Percentiles rank a stretch among this genome's conserved stretches.
These are phyloP conservation scores for Patellifolia procumbens DNA, from an alignment of 179 eudicot genomes.

Conservation along the genomic window DNA sequence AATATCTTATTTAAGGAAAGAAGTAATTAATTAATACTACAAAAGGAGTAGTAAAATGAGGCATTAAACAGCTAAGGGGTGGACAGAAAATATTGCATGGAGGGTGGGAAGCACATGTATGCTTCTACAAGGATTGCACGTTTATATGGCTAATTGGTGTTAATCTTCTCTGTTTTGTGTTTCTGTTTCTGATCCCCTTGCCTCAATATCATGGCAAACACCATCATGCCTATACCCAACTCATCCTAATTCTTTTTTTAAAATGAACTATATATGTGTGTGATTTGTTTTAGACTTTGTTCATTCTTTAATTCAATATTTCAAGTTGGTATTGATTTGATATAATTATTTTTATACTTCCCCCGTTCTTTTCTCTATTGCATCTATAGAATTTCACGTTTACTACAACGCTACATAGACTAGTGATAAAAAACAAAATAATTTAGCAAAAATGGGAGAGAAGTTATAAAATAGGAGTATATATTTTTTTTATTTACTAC, in stretches of 20 bases:
- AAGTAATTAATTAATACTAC: neutral
- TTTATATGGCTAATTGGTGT: slow-evolving; percentile 3
- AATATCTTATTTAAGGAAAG: neutral
- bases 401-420: too few species aligned
- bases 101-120: slow-evolving; percentile 37
- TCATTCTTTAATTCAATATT: too few species aligned
- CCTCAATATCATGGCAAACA: slow-evolving; percentile 29
- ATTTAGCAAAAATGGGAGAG: too few species aligned
- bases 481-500: too few species aligned
- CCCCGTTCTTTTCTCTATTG: too few species aligned
- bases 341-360: too few species aligned
- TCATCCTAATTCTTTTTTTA: neutral
- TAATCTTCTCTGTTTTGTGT: neutral
- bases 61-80: neutral
- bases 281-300: neutral
- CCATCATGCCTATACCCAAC: slow-evolving; percentile 31
- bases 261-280: neutral
- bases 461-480: too few species aligned
- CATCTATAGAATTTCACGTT: too few species aligned
- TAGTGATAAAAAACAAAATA: too few species aligned
- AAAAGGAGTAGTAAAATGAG: neutral
- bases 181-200: neutral
- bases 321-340: too few species aligned
- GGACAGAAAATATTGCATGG: neutral
- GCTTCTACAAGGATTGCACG: neutral